Base-by-base conservation (phyloP, 1,139 yeast species). In the Debaryomyces coudertii region DNA sequence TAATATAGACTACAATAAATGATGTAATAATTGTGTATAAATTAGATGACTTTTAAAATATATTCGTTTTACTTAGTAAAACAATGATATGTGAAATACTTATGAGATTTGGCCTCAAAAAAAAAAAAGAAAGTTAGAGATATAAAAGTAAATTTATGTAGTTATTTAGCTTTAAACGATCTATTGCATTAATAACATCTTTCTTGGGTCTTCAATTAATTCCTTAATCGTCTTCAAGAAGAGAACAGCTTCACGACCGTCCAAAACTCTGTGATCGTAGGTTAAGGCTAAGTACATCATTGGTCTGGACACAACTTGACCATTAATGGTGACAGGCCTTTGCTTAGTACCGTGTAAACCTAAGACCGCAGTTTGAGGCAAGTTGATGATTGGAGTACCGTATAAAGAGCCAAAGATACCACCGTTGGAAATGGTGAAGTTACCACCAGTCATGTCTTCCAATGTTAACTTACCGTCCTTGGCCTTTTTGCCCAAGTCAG, bases 371-470 rank as follows among this genome's bases (percentile, higher is more conserved):
- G 97, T 89, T 78, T 93, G 99, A 47, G 99, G 99, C 83, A 89
- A 77, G 81, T 93, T 93, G 70, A 93, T 93, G 73, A 93, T 93
- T 65, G 99, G 99, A 46, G 99, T 93, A 69, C 99, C 99, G 72
- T 88, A 90, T 58, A 93, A 79, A 29, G 99, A 93, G 53, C 99
- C 99, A 62, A 93, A 93, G 50, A 93, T 97, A 71, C 99, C 99
- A 69, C 99, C 99, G 76, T 93, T 93, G 50, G 99, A 93, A 63
- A 93, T 93, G 64, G 99, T 93, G 79, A 93, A 92, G 52, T 98
- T 92, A 71, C 99, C 99, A 69, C 99, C 99, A 52, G 97, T 83
- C 99, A 95, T 93, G 71, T 93, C 99, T 78, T 93, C 99, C 58
- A 93, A 77, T 48, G 98, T 88, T 65, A 93, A 82, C 77, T 93